These are phyloP conservation scores for Paecilomyces sp. DNA, from an alignment of 2,329 filamentous ascomycete genomes.

Conservation along the genomic window DNA sequence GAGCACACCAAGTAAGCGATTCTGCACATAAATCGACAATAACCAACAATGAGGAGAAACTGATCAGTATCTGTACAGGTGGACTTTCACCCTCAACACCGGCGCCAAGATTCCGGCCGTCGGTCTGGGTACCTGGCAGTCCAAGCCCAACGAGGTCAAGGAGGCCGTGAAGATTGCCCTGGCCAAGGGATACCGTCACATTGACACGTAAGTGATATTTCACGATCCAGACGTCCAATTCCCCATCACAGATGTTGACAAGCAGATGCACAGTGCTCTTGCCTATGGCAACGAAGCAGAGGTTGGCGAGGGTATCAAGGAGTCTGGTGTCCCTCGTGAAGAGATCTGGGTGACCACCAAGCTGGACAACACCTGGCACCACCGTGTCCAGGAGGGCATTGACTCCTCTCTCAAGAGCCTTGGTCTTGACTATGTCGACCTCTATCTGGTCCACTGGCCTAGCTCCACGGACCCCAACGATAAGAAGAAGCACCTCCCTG, in stretches of 20 bases:
- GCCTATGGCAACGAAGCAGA: slow-evolving; percentile 60
- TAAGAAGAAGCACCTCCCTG: slow-evolving; percentile 56
- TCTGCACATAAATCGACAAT: slow-evolving; percentile 3
- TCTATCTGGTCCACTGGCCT: slow-evolving; percentile 67
- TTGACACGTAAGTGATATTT: slow-evolving; percentile 40
- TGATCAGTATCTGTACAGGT: slow-evolving; percentile 12
- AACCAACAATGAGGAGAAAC: slow-evolving; percentile 2
- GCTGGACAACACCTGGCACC: slow-evolving; percentile 59
- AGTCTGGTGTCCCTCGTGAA: slow-evolving; percentile 58
- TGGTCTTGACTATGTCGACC: slow-evolving; percentile 60
- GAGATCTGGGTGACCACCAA: slow-evolving; percentile 66
- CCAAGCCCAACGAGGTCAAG: slow-evolving; percentile 45
- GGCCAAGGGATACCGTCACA: slow-evolving; percentile 48
- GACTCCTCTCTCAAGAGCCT: slow-evolving; percentile 57
- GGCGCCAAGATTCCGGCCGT: slow-evolving; percentile 43
- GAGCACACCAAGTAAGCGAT: slow-evolving; percentile 22
- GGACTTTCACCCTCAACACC: slow-evolving; percentile 42
- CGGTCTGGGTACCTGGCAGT: slow-evolving; percentile 51
- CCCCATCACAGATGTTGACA: background rate
- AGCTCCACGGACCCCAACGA: slow-evolving; percentile 46
- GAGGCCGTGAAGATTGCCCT: slow-evolving; percentile 44
- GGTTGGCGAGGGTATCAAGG: slow-evolving; percentile 58
- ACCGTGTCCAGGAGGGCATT: slow-evolving; percentile 55
- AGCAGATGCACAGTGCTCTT: slow-evolving; percentile 20
- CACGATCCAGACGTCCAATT: background rate